phyloP scores from a whole-genome alignment of 805 yeast genomes.

The Candida easanensis region DNA sequence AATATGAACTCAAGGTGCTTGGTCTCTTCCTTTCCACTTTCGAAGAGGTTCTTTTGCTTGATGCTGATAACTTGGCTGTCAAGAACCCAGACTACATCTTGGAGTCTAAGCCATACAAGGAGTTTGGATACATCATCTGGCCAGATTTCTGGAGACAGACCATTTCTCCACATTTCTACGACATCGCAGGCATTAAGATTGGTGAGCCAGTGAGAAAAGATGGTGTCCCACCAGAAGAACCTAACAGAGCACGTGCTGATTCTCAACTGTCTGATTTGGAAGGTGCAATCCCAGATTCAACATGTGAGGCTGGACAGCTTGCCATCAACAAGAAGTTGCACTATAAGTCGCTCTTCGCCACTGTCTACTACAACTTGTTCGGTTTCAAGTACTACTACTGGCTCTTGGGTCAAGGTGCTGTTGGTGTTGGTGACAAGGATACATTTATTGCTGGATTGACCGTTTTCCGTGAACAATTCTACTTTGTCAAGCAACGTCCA shows the following conservation, averaged over 20 bases:
- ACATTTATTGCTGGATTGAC: constrained; percentile 48
- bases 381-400: constrained; percentile 73
- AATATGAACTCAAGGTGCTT: constrained; percentile 31
- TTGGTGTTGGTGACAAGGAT: constrained; percentile 81
- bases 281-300: constrained; percentile 65
- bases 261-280: constrained; percentile 54
- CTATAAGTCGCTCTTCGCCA: constrained; percentile 52
- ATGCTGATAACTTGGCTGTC: constrained; percentile 46
- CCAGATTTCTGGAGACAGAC: constrained; percentile 72
- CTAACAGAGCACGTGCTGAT: constrained; percentile 39
- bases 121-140: constrained; percentile 54
- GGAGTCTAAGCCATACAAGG: constrained; percentile 40
- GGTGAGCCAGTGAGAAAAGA: constrained; percentile 38
- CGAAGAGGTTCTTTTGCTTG: constrained; percentile 42
- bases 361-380: constrained; percentile 62
- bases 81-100: constrained; percentile 47
- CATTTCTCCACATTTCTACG: constrained; percentile 57
- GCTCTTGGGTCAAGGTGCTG: constrained; percentile 67
- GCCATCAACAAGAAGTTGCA: constrained; percentile 60
- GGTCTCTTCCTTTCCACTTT: constrained; percentile 47
- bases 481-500: constrained; percentile 28
- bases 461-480: constrained; percentile 23
- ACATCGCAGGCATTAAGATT: constrained; percentile 46
- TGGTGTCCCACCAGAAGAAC: constrained; percentile 33
- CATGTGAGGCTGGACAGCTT: constrained; percentile 72